phyloP scores from a whole-genome alignment of 768 basidiomycete genomes.

The Chalciporus chontae region DNA sequence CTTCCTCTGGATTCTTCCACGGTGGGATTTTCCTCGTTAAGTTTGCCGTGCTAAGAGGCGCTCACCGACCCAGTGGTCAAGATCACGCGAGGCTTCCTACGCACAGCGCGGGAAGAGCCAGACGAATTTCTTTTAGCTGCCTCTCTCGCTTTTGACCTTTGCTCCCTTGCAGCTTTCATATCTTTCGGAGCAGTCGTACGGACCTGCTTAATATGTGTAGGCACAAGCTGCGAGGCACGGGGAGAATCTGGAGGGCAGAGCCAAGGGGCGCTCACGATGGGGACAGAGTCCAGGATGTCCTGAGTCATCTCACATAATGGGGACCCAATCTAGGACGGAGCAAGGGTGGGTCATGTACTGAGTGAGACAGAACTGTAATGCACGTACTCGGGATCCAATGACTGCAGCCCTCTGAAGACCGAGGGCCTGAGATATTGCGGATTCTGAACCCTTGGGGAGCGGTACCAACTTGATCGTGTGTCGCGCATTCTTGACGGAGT shows the following conservation, averaged over 20 bases:
- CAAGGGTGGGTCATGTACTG: constrained; percentile 6
- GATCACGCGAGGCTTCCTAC: constrained; percentile 21
- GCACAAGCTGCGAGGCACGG: constrained; percentile 39
- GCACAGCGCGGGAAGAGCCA: constrained; percentile 8
- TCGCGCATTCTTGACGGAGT: constrained; percentile 39
- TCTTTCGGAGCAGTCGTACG: constrained; percentile 76
- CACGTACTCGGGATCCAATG: constrained; percentile 63
- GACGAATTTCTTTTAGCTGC: constrained; percentile 39
- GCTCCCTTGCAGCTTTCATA: constrained; percentile 66
- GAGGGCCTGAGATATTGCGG: constrained; percentile 52
- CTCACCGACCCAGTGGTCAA: constrained; percentile 12
- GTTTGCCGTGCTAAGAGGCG: background rate
- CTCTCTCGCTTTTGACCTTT: constrained; percentile 46
- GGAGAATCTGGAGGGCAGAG: constrained; percentile 30
- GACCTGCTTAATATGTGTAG: constrained; percentile 80
- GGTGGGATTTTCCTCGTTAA: no score
- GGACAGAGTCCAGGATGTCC: constrained; percentile 46
- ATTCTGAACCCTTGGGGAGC: constrained; percentile 67
- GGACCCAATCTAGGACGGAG: constrained; percentile 35
- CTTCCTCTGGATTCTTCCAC: no score
- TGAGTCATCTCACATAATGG: constrained; percentile 36
- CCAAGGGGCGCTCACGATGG: constrained; percentile 66
- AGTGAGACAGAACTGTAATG: background rate
- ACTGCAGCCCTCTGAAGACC: constrained; percentile 66
- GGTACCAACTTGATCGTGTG: constrained; percentile 53